Conservation (phyloP, 352 stramenopile species). For the Phytophthora foliorum region DNA sequence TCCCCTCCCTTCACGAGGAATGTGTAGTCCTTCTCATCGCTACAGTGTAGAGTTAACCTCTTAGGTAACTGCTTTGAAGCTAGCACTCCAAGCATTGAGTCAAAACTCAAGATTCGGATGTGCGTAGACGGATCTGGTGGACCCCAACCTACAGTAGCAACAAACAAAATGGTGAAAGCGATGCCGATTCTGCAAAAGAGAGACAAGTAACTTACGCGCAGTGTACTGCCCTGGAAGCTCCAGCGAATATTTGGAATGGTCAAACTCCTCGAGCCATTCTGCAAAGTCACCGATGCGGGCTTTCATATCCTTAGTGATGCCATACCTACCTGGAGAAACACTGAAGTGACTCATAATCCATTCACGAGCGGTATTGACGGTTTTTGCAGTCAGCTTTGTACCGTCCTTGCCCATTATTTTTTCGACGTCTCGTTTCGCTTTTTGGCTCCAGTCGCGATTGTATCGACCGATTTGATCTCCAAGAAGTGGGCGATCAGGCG, state of each 20-base stretch:
- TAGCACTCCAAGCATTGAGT: constrained; percentile 80
- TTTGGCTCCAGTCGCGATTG: constrained; percentile 77
- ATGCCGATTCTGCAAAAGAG: not conserved
- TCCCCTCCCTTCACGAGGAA: constrained; percentile 94
- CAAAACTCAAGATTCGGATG: constrained; percentile 78
- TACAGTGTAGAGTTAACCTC: constrained; percentile 82
- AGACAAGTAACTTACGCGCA: constrained; percentile 50
- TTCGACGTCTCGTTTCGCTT: constrained; percentile 67
- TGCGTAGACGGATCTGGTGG: constrained; percentile 76
- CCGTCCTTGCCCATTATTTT: constrained; percentile 80
- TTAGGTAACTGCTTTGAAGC: constrained; percentile 90
- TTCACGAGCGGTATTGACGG: constrained; percentile 60
- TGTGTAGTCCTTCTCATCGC: constrained; percentile 84
- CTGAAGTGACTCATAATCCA: constrained; percentile 82
- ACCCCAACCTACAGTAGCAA: constrained; percentile 62
- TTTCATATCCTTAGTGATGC: constrained; percentile 88
- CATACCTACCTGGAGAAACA: constrained; percentile 72
- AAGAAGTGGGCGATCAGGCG: constrained; percentile 53
- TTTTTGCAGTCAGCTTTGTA: constrained; percentile 61
- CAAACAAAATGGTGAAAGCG: constrained; percentile 13
- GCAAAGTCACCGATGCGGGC: constrained; percentile 83
- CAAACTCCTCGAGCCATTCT: constrained; percentile 88
- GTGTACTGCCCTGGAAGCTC: constrained; percentile 89
- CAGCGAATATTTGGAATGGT: constrained; percentile 69
- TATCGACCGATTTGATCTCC: constrained; percentile 77